Base-by-base conservation (phyloP, 306 rosid genomes). In the Erythrophleum fordii region DNA sequence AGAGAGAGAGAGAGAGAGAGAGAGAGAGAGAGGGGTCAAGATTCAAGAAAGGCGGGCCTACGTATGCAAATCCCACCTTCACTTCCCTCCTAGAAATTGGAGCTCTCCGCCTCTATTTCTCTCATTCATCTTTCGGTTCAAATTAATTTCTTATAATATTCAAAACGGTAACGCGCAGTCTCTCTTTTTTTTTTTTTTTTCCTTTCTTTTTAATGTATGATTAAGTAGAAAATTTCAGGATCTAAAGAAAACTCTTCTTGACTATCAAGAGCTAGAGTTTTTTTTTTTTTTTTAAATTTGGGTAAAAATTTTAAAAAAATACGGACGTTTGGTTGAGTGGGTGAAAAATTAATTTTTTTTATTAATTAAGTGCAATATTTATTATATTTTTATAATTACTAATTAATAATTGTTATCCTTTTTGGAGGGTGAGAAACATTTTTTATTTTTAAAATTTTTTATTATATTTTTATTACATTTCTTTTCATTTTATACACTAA, bases 41-140 rank as follows among this genome's bases (percentile, higher is more conserved):
- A 68, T 84, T 89, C 90, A 85, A 78, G 76, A 85, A 79, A 83
- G 89, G 83, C 85, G 60, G 84, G 79, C 90, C 81, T 82, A 77
- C 81, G 53, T 12, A 39, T 0, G 18, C 51, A 17, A 62, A 55
- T 65, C 55, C 81, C 72, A 49, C 52, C n/a, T 3, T 34, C 42
- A 20, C 39, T 65, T 71, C 23, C 35, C 69, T 61, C 69, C 69
- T 72, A 11, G 26, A 49, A 61, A 31, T n/a, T 35, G 45, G 66
- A 35, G 66, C 48, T 10, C 25, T 44, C 44, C 6, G 22, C 61
- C 48, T 20, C 11, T 12, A 8, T 22, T 6, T 39, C 22, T 35
- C 49, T 61, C 35, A 25, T 12, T 37, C 25, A 7, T 37, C 26
- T 13, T 28, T 49, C 22, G 44, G 42, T 42, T n/a, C 34, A 29